These are phyloP conservation scores for Candida coleopterorum DNA, from an alignment of 805 yeast species.

Conservation along the genomic window DNA sequence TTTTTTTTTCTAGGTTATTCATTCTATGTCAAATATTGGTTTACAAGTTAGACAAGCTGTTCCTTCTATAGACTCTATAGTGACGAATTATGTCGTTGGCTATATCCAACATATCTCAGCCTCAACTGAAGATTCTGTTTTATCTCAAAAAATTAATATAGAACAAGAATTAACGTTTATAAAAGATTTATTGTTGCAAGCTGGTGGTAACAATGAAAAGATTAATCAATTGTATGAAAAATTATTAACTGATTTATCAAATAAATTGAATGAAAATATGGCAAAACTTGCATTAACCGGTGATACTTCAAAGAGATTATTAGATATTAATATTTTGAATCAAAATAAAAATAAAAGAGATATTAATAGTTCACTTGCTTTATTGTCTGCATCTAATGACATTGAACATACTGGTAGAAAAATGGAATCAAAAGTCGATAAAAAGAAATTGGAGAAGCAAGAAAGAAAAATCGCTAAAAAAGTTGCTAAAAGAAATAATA, in stretches of 20 bases:
- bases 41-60: constrained; percentile 79
- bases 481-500: constrained; percentile 84
- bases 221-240: constrained; percentile 46
- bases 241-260: constrained; percentile 44
- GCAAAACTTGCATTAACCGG: constrained; percentile 76
- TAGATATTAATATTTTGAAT: constrained; percentile 67
- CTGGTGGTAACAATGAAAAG: constrained; percentile 70
- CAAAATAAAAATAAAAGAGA: constrained; percentile 61
- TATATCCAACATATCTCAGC: constrained; percentile 78
- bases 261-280: constrained; percentile 59
- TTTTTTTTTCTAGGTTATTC: background rate
- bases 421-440: constrained; percentile 91
- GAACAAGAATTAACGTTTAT: constrained; percentile 65
- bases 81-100: constrained; percentile 87
- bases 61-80: constrained; percentile 80
- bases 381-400: constrained; percentile 74
- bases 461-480: constrained; percentile 96
- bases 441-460: constrained; percentile 94
- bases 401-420: constrained; percentile 89
- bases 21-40: constrained; percentile 36
- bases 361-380: constrained; percentile 67
- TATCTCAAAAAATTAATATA: constrained; percentile 66
- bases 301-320: constrained; percentile 80
- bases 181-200: constrained; percentile 60
- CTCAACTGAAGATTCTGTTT: constrained; percentile 77